Evolutionary conservation across 306 rosid species (phyloP), one percentile per base, ranked within the genome.

Genomic region (Dryas drummondii): DNA sequence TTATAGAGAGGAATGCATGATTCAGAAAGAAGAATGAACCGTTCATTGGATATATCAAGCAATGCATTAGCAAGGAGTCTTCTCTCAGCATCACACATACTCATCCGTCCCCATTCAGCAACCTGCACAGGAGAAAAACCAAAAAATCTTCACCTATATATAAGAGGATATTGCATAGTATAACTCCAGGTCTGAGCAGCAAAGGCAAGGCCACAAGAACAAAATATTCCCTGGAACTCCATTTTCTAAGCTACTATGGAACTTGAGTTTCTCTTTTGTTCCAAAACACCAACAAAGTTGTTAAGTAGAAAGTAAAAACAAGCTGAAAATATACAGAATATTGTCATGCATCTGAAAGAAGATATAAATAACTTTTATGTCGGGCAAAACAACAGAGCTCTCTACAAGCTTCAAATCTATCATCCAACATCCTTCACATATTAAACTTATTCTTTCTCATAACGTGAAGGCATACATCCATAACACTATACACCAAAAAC

Each of bases 61-160:
- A 96, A 72, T 53, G 99, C 98, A 72, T 96, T 96, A 12, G 97
- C 96, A 11, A 94, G 84, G 66, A 94, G 97, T 85, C 98, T 82
- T 84, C 87, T 88, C 86, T 94, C 98, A 0, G 99, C 99, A 68
- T 96, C 99, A 62, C 96, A 87, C 90, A 96, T 96, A 78, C 92
- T 96, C 98, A 92, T 90, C 82, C 83, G 87, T 81, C 99, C 99
- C 99, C 99, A 96, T 81, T 92, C 96, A 1, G 97, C 79, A 70
- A 92, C 51, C 99, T 96, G 84, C 82, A 50, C 57, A 65, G 73
- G 69, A 80, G 49, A 76, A 73, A 11, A 62, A 7, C 63, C 55
- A 66, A 55, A 44, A 72, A 58, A 4, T 17, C 26, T 37, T 70
- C 54, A 59, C 57, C 26, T 40, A 59, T 44, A 41, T 5, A 7